phyloP scores from a whole-genome alignment of 2,329 filamentous ascomycete species.

The Rhynchosporium graminicola region DNA sequence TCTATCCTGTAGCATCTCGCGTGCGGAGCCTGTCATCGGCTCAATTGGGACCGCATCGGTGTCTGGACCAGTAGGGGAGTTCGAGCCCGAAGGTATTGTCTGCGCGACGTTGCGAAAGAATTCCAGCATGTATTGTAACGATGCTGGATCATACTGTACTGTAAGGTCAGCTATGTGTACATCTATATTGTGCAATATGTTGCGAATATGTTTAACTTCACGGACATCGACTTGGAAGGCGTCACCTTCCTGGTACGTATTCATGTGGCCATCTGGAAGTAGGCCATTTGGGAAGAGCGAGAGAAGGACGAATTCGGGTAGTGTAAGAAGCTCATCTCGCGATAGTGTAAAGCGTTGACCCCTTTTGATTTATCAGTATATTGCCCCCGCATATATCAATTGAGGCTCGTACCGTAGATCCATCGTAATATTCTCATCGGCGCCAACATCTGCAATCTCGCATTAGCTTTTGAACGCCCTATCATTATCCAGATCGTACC shows the following conservation, averaged over 20 bases:
- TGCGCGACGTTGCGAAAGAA: slow-evolving; percentile 97
- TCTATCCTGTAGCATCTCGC: slow-evolving; percentile 80
- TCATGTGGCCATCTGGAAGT: slow-evolving; percentile 94
- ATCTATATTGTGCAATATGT: slow-evolving; percentile 43
- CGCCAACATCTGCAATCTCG: slow-evolving; percentile 64
- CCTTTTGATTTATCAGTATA: slow-evolving; percentile 51
- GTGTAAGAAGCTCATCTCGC: slow-evolving; percentile 88
- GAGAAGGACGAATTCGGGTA: slow-evolving; percentile 94
- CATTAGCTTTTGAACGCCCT: slow-evolving; percentile 19
- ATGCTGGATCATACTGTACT: slow-evolving; percentile 88
- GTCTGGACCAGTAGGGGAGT: slow-evolving; percentile 66
- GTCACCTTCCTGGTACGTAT: slow-evolving; percentile 87
- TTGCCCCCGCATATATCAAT: slow-evolving; percentile 4
- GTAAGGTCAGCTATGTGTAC: slow-evolving; percentile 46
- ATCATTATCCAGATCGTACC: slow-evolving; percentile 53
- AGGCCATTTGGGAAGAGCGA: slow-evolving; percentile 99
- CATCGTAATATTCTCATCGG: slow-evolving; percentile 92
- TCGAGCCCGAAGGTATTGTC: slow-evolving; percentile 78
- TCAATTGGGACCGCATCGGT: slow-evolving; percentile 69
- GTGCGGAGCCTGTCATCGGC: slow-evolving; percentile 66
- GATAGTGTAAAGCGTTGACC: slow-evolving; percentile 93
- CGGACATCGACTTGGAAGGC: slow-evolving; percentile 96
- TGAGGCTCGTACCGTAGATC: slow-evolving; percentile 74
- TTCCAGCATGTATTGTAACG: slow-evolving; percentile 97
- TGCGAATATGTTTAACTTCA: slow-evolving; percentile 43